These are phyloP conservation scores for Cytospora paraplurivora DNA, from an alignment of 2,329 filamentous ascomycete genomes.

Conservation along the genomic window DNA sequence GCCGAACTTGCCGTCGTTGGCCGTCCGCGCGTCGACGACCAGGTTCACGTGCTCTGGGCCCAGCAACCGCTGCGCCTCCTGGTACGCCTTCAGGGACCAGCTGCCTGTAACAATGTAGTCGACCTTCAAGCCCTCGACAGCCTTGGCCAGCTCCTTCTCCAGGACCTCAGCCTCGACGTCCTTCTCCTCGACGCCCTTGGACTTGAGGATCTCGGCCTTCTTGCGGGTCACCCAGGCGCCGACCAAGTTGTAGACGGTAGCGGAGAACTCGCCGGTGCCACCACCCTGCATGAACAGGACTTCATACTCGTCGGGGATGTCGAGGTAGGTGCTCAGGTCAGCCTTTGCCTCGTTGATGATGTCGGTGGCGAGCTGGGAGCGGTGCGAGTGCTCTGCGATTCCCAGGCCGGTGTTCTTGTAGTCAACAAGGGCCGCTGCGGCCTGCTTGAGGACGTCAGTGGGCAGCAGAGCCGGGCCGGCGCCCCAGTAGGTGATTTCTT, in stretches of 20 bases:
- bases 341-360: constrained; percentile 80
- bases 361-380: constrained; percentile 73
- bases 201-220: constrained; percentile 59
- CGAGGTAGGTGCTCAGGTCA: constrained; percentile 71
- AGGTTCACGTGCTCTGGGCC: constrained; percentile 81
- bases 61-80: constrained; percentile 77
- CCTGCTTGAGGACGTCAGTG: constrained; percentile 75
- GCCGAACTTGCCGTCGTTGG: constrained; percentile 81
- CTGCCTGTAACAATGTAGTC: constrained; percentile 91
- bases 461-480: constrained; percentile 88
- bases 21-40: constrained; percentile 65
- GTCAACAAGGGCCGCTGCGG: constrained; percentile 77
- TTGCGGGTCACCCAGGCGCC: constrained; percentile 77
- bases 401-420: constrained; percentile 81
- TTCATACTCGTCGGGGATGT: constrained; percentile 85
- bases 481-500: constrained; percentile 83
- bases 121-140: constrained; percentile 72
- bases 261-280: constrained; percentile 83
- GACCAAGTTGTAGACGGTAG: constrained; percentile 81
- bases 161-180: constrained; percentile 57
- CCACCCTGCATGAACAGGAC: constrained; percentile 87
- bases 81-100: constrained; percentile 87
- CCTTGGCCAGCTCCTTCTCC: constrained; percentile 61
- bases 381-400: constrained; percentile 87
- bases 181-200: constrained; percentile 53